Conservation (phyloP, 164 flowering plant species). For the Kingdonia uniflora region DNA sequence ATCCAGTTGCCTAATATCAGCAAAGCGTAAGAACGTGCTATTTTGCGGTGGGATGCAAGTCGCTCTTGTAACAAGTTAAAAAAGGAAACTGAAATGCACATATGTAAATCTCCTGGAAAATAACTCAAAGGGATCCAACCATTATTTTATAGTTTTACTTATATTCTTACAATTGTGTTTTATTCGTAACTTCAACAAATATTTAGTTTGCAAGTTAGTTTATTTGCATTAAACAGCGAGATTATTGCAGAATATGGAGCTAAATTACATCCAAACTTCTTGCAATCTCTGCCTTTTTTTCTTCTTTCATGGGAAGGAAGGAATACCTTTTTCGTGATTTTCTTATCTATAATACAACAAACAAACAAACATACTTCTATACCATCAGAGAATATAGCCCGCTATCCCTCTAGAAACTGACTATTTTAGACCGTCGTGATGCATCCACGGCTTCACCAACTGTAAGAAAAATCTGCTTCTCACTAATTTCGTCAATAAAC, state of each 20-base stretch:
- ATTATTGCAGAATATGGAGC: background rate
- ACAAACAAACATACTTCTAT: no score
- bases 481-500: conserved; percentile 46
- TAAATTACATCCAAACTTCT: background rate
- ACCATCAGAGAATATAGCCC: no score
- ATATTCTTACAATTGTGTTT: background rate
- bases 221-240: background rate
- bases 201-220: background rate
- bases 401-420: background rate
- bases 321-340: background rate
- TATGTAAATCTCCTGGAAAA: background rate
- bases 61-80: background rate
- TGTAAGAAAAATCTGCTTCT: conserved; percentile 33
- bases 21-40: background rate
- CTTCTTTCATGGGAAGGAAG: background rate
- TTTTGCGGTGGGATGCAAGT: background rate
- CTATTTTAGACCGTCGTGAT: conserved; percentile 21
- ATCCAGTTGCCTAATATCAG: no score
- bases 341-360: no score
- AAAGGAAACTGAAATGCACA: conserved; percentile 4
- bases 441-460: conserved; percentile 60
- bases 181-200: background rate
- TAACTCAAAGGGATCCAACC: conserved; percentile 2
- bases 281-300: background rate
- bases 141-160: conserved; percentile 6